Conservation (phyloP, 2,329 filamentous ascomycete species). For the Fusarium sp. region DNA sequence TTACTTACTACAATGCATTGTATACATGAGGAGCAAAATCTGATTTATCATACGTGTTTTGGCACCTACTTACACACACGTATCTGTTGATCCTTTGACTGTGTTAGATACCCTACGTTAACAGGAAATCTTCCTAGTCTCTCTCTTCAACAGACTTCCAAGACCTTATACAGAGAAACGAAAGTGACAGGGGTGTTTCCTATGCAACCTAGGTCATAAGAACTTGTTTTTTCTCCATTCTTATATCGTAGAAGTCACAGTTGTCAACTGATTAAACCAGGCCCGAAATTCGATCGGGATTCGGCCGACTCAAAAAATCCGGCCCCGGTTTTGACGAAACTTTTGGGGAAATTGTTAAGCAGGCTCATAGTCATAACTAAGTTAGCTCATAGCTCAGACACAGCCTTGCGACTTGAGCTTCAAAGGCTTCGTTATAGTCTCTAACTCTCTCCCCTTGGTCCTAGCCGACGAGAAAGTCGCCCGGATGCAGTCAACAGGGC, state of each 20-base stretch:
- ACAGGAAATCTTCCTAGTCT: neutral
- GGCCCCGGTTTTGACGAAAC: conserved; percentile 5
- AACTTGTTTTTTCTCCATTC: neutral
- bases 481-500: conserved; percentile 45
- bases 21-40: neutral
- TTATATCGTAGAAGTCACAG: neutral
- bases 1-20: no score
- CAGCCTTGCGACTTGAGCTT: conserved; percentile 13
- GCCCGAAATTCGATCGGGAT: conserved; percentile 4
- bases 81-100: neutral
- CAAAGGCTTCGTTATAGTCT: neutral
- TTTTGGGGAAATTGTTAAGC: conserved; percentile 25
- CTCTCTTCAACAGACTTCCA: neutral
- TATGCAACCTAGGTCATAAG: neutral
- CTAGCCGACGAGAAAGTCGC: conserved; percentile 35
- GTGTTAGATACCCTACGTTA: neutral
- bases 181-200: neutral
- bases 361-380: neutral
- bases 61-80: neutral
- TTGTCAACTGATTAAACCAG: neutral
- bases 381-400: neutral
- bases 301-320: conserved; percentile 19
- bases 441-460: conserved; percentile 1
- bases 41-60: neutral
- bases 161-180: neutral